Conservation (phyloP, 1,284 basidiomycete species). For the Pseudomicrostroma phylloplanum region DNA sequence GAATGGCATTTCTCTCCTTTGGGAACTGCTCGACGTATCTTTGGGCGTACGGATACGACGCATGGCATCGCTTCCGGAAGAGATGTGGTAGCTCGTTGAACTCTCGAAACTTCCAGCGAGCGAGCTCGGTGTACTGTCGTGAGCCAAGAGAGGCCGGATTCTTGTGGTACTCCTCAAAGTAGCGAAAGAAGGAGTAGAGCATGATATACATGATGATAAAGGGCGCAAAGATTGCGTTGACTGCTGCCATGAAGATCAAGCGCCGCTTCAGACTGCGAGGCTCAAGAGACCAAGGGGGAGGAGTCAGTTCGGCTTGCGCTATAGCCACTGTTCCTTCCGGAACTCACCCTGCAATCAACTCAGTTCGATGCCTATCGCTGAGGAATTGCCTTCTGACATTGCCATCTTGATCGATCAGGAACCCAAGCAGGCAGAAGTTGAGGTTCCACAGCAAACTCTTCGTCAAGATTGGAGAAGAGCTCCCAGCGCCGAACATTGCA, state of each 20-base stretch:
- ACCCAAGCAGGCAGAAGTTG: slow-evolving; percentile 86
- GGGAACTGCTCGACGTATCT: slow-evolving; percentile 97
- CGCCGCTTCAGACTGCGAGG: slow-evolving; percentile 69
- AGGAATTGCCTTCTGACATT: slow-evolving; percentile 83
- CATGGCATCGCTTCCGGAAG: slow-evolving; percentile 75
- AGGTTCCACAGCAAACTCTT: slow-evolving; percentile 93
- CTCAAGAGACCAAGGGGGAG: not conserved
- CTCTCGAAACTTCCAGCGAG: slow-evolving; percentile 97
- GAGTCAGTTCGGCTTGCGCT: not conserved
- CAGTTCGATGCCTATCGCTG: slow-evolving; percentile 69
- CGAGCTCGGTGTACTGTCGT: slow-evolving; percentile 85
- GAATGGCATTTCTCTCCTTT: slow-evolving; percentile 79
- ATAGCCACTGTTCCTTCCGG: not conserved
- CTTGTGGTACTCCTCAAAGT: slow-evolving; percentile 98
- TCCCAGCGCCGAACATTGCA: slow-evolving; percentile 41
- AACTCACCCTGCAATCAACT: slow-evolving; percentile 74
- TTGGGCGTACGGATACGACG: slow-evolving; percentile 80
- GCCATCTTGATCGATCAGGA: slow-evolving; percentile 80
- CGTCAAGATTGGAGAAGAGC: slow-evolving; percentile 62
- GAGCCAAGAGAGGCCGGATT: slow-evolving; percentile 89
- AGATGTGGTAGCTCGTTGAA: slow-evolving; percentile 96
- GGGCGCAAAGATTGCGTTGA: slow-evolving; percentile 90
- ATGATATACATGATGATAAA: slow-evolving; percentile 95
- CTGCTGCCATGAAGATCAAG: slow-evolving; percentile 87
- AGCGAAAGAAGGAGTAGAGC: slow-evolving; percentile 98